These are phyloP conservation scores for Spizellomyces punctatus DNA, from an alignment of 192 early-diverging fungal species.

Conservation along the genomic window DNA sequence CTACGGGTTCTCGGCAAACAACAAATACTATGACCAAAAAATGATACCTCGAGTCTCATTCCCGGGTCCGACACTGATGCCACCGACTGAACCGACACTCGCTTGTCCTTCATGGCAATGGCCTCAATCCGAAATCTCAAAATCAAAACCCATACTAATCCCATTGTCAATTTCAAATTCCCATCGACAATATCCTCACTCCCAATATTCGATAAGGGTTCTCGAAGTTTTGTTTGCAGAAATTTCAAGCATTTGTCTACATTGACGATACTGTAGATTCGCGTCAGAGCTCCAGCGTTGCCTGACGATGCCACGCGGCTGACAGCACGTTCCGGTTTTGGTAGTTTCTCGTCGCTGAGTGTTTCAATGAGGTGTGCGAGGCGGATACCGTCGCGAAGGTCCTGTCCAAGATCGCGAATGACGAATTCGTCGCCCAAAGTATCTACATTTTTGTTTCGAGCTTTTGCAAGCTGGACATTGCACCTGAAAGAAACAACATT, in stretches of 20 bases:
- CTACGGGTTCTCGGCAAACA: too few species aligned
- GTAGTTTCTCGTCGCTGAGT: slow-evolving; percentile 31
- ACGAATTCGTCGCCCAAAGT: neutral
- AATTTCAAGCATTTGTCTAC: slow-evolving; percentile 40
- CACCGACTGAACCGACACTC: neutral
- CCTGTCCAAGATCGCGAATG: slow-evolving; percentile 29
- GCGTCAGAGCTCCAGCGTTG: neutral
- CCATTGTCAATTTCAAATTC: slow-evolving; percentile 38
- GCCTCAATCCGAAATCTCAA: slow-evolving; percentile 18
- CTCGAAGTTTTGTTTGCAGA: slow-evolving; percentile 17
- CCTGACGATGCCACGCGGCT: neutral
- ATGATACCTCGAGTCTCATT: too few species aligned
- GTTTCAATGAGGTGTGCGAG: slow-evolving; percentile 29
- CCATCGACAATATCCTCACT: slow-evolving; percentile 44
- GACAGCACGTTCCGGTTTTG: slow-evolving; percentile 22
- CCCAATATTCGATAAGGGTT: slow-evolving; percentile 31
- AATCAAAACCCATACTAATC: slow-evolving; percentile 38
- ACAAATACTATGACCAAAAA: too few species aligned
- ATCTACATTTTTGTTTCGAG: neutral
- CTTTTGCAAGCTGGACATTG: slow-evolving; percentile 25
- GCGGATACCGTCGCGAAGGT: slow-evolving; percentile 37
- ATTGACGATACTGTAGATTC: slow-evolving; percentile 39
- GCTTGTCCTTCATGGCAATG: neutral
- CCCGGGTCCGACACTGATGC: neutral
- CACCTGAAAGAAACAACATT: slow-evolving; percentile 12